Conservation (phyloP, 139 green algal genomes). For the Penium margaritaceum region DNA sequence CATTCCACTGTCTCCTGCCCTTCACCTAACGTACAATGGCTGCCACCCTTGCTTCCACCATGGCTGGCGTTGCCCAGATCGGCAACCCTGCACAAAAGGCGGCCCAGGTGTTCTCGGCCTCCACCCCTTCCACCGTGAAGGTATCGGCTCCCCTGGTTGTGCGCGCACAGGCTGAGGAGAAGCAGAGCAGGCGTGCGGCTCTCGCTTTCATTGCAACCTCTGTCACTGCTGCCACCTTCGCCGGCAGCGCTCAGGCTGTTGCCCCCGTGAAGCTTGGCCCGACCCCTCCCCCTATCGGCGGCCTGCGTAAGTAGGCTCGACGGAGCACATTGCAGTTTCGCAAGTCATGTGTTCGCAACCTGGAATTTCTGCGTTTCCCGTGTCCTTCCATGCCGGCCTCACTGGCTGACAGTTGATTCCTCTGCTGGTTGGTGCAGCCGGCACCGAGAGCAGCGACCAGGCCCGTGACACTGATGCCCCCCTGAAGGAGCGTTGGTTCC, state of each 20-base stretch:
- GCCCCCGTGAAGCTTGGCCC: constrained; percentile 20
- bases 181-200: constrained; percentile 27
- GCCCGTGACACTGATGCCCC: constrained; percentile 37
- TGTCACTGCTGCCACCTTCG: constrained; percentile 9
- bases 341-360: no score
- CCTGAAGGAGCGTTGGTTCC: constrained; percentile 43
- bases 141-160: constrained; percentile 1
- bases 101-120: neutral
- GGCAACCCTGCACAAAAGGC: constrained; percentile 11
- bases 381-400: no score
- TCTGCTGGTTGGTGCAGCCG: constrained; percentile 26
- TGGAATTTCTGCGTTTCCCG: no score
- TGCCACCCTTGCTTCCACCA: no score
- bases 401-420: no score
- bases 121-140: neutral
- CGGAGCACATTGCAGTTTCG: no score
- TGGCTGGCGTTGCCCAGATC: no score
- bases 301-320: constrained; percentile 27
- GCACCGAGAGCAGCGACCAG: constrained; percentile 39
- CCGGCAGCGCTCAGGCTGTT: constrained; percentile 6
- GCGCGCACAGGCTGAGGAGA: neutral
- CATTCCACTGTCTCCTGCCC: no score
- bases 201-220: constrained; percentile 18
- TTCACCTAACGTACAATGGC: no score
- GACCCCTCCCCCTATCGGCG: constrained; percentile 20